Evolutionary conservation across 1,284 basidiomycete species (phyloP).

Genomic region (Ustilago nuda): DNA sequence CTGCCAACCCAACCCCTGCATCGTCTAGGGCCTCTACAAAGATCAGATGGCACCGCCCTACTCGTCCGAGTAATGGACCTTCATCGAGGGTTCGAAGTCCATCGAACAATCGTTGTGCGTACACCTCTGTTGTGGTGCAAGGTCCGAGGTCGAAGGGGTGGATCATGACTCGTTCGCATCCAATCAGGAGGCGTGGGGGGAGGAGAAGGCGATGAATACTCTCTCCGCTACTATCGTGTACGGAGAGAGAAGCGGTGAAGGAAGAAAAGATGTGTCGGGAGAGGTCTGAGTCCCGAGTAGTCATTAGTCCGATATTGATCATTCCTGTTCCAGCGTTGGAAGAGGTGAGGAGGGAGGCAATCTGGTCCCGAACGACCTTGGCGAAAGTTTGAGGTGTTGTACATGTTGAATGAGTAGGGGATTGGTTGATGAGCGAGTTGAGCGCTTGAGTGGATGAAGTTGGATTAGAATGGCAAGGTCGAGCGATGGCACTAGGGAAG

Average conservation of each 20-base stretch:
- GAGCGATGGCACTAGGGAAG: conserved; percentile 20
- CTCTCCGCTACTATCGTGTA: not conserved
- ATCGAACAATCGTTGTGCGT: conserved; percentile 86
- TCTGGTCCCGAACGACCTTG: conserved; percentile 26
- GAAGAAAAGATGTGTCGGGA: conserved; percentile 5
- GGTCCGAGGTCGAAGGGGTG: conserved; percentile 75
- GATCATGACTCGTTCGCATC: conserved; percentile 33
- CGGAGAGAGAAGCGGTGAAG: conserved; percentile 6
- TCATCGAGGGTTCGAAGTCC: conserved; percentile 84
- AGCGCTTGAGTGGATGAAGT: conserved; percentile 20
- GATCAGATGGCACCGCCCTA: conserved; percentile 78
- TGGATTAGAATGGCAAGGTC: not conserved
- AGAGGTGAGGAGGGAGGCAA: conserved; percentile 10
- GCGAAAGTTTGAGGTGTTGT: conserved; percentile 17
- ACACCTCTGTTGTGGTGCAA: conserved; percentile 75
- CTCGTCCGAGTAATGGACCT: conserved; percentile 24
- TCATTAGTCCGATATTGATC: conserved; percentile 49
- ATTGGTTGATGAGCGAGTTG: conserved; percentile 15
- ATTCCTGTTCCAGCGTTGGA: not conserved
- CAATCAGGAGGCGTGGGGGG: conserved; percentile 7
- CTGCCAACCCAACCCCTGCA: conserved; percentile 85
- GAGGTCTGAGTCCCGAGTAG: conserved; percentile 42
- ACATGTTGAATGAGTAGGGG: not conserved
- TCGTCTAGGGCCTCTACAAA: conserved; percentile 88
- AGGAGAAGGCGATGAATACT: conserved; percentile 24